Evolutionary conservation across 1,139 yeast genomes (phyloP), one percentile per base, ranked within the genome.

Genomic region (Debaryomycetaceae sp.): DNA sequence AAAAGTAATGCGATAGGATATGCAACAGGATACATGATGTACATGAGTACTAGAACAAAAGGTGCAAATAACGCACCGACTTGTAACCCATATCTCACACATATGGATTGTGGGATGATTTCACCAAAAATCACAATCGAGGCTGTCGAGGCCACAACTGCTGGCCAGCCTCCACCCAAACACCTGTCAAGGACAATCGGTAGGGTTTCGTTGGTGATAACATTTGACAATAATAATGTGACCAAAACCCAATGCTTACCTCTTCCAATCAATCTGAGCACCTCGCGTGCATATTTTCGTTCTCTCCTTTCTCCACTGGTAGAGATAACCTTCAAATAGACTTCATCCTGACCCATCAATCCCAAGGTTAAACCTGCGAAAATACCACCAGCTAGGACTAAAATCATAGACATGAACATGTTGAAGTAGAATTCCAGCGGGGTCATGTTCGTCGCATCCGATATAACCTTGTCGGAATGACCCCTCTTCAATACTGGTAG

Each of bases 241-340:
- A 92, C 98, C 41, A 92, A 74, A n/a, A 92, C 92, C 97, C 98
- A 91, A 64, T 92, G 98, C 59, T 92, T 92, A 42, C 98, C 98
- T 44, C 82, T 73, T 39, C 85, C 79, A 41, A 91, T 78, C 50
- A 92, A 70, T 22, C 68, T 59, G 41, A 92, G 73, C 34, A 92
- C 98, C 49, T 78, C 83, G 24, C 69, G 63, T n/a, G 98, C 94
- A 47, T 82, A 75, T 43, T 67, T 72, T 33, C 84, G 76, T 61
- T 92, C 98, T 15, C 60, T 51, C 2, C 67, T 61, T 17, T 78
- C 79, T 22, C 84, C 83, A 33, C 78, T 70, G 17, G 78, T 70
- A 34, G 81, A 77, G 48, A 85, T 81, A 19, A 85, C 94, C 56
- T 81, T 83, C 45, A 84, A 65, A 53, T 89, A 87, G 31, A 91